Percentiles rank a stretch among this genome's conserved stretches.
These are phyloP conservation scores for Cladosporium sphaerospermum DNA, from an alignment of 2,329 filamentous ascomycete genomes.

Conservation along the genomic window DNA sequence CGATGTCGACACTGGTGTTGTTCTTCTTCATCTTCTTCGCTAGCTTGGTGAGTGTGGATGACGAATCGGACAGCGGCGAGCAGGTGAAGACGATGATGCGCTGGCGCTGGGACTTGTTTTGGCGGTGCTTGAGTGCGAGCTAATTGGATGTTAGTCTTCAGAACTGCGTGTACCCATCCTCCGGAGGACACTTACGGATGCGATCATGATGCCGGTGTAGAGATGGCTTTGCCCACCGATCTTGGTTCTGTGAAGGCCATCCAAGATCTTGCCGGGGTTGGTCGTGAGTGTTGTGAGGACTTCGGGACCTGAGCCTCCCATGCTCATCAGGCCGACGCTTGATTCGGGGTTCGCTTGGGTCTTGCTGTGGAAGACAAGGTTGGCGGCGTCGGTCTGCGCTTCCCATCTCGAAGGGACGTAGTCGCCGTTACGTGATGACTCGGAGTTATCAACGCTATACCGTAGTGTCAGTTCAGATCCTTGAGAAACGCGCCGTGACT, in stretches of 20 bases:
- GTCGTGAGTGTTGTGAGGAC: slow-evolving; percentile 94
- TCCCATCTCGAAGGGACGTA: slow-evolving; percentile 87
- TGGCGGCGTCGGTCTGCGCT: slow-evolving; percentile 90
- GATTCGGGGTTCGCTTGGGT: slow-evolving; percentile 94
- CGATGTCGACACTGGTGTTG: slow-evolving; percentile 87
- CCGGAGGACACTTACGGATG: slow-evolving; percentile 59
- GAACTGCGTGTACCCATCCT: not conserved
- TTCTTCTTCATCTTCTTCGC: slow-evolving; percentile 99
- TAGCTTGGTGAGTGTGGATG: slow-evolving; percentile 80
- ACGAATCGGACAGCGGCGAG: slow-evolving; percentile 81
- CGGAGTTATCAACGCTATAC: slow-evolving; percentile 86
- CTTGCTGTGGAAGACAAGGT: slow-evolving; percentile 91
- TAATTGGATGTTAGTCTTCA: slow-evolving; percentile 34
- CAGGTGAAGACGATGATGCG: slow-evolving; percentile 96
- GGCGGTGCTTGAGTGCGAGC: slow-evolving; percentile 94
- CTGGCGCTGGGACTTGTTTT: slow-evolving; percentile 95
- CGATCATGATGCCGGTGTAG: slow-evolving; percentile 90
- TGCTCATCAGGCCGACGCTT: slow-evolving; percentile 95
- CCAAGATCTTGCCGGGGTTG: slow-evolving; percentile 91
- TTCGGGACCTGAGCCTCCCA: slow-evolving; percentile 96
- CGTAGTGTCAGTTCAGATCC: slow-evolving; percentile 15
- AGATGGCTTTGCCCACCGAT: slow-evolving; percentile 85
- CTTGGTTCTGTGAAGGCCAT: slow-evolving; percentile 88
- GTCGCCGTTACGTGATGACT: slow-evolving; percentile 96
- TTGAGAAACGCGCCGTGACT: not conserved